A percentile compares a stretch with the other conserved stretches of the same genome.
These are phyloP conservation scores for Neurospora hispaniola DNA, from an alignment of 495 filamentous ascomycete species.

Conservation along the genomic window DNA sequence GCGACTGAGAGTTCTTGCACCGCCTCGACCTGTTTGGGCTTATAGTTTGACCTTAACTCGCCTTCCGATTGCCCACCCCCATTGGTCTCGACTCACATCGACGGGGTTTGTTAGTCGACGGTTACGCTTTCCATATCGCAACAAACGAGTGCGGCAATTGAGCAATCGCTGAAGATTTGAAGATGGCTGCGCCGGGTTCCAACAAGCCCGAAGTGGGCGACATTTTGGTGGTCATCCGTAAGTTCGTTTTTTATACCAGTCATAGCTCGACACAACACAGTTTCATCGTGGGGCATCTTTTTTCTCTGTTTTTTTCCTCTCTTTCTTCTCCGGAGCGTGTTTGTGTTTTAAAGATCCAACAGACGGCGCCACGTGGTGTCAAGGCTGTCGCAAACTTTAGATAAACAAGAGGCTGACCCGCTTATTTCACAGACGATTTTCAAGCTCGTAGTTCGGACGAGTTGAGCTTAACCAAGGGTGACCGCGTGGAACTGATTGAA, in stretches of 20 bases:
- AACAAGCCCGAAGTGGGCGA: slow-evolving; percentile 53
- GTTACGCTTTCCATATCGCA: not conserved
- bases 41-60: not conserved
- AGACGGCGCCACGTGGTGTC: not conserved
- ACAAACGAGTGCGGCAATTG: slow-evolving; percentile 13
- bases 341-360: not conserved
- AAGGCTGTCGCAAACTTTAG: not conserved
- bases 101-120: not conserved
- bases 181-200: slow-evolving; percentile 36
- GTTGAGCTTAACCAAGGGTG: slow-evolving; percentile 74
- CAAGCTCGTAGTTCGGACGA: slow-evolving; percentile 83
- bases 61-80: not conserved
- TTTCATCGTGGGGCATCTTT: not conserved
- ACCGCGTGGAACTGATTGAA: slow-evolving; percentile 84
- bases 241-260: slow-evolving; percentile 29
- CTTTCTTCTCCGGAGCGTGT: not conserved
- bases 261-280: not conserved
- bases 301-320: not conserved
- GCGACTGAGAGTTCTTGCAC: not conserved
- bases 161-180: slow-evolving; percentile 6
- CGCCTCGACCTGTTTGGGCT: not conserved
- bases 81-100: not conserved
- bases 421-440: slow-evolving; percentile 59
- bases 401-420: slow-evolving; percentile 9
- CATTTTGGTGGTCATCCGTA: slow-evolving; percentile 67